Conservation (phyloP, 257 asterid genomes). For the Echites panduratus region DNA sequence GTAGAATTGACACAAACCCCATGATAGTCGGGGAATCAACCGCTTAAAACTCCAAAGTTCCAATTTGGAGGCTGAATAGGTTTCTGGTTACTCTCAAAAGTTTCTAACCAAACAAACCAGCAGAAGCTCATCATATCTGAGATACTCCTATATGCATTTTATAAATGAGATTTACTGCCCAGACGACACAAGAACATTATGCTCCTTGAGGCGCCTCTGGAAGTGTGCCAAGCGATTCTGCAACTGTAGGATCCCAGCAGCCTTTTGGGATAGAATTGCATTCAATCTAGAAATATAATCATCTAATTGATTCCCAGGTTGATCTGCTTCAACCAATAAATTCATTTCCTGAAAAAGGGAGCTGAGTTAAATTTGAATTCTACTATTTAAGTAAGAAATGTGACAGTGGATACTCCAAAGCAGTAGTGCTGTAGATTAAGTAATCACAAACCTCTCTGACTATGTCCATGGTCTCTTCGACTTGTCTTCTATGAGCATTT, state of each 20-base stretch:
- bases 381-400: neutral
- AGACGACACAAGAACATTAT: constrained; percentile 76
- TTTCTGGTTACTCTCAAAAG: constrained; percentile 12
- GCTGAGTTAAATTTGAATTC: neutral
- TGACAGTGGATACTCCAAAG: neutral
- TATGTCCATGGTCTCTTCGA: constrained; percentile 52
- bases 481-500: constrained; percentile 47
- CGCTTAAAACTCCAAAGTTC: constrained; percentile 1
- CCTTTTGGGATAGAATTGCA: constrained; percentile 85
- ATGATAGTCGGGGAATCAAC: constrained; percentile 1
- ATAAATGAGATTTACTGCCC: constrained; percentile 36
- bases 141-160: constrained; percentile 14
- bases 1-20: constrained; percentile 13
- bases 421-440: neutral
- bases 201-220: constrained; percentile 80
- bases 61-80: constrained; percentile 19
- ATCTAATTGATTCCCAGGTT: constrained; percentile 88
- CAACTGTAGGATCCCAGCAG: constrained; percentile 71
- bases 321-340: constrained; percentile 90
- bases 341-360: constrained; percentile 70
- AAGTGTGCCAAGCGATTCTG: constrained; percentile 83
- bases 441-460: constrained; percentile 64
- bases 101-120: constrained; percentile 14
- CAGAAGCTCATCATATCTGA: neutral
- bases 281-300: constrained; percentile 68